phyloP scores from a whole-genome alignment of 495 filamentous ascomycete genomes.

The Aspergillus sclerotiicarbonarius region DNA sequence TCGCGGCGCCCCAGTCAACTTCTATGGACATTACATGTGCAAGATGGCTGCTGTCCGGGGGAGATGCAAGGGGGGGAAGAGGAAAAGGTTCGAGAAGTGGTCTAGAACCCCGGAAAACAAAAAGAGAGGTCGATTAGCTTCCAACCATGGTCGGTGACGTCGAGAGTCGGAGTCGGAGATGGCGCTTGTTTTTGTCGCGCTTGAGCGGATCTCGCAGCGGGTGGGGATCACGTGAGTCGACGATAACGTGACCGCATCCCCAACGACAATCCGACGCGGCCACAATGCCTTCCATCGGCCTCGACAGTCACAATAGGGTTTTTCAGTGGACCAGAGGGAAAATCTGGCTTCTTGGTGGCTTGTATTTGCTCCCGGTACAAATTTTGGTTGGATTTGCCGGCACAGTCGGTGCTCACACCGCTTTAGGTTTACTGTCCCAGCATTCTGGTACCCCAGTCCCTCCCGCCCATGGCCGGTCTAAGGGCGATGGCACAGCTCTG shows the following conservation, averaged over 20 bases:
- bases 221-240: background rate
- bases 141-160: background rate
- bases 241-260: background rate
- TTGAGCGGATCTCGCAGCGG: background rate
- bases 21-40: slow-evolving; percentile 87
- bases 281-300: background rate
- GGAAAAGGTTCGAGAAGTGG: background rate
- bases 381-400: background rate
- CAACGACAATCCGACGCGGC: background rate
- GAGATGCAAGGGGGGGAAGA: background rate
- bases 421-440: slow-evolving; percentile 28
- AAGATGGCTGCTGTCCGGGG: background rate
- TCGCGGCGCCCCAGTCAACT: slow-evolving; percentile 90
- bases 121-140: background rate
- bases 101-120: background rate
- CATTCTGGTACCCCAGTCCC: slow-evolving; percentile 23
- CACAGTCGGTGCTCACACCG: slow-evolving; percentile 21
- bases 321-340: background rate
- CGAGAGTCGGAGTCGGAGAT: background rate
- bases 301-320: background rate
- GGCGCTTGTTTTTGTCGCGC: background rate
- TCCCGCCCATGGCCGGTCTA: slow-evolving; percentile 13
- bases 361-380: background rate
- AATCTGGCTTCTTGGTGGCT: background rate
- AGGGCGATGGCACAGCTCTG: slow-evolving; percentile 16